Conservation (phyloP, 164 flowering plant genomes). For the Liquidambar formosana region DNA sequence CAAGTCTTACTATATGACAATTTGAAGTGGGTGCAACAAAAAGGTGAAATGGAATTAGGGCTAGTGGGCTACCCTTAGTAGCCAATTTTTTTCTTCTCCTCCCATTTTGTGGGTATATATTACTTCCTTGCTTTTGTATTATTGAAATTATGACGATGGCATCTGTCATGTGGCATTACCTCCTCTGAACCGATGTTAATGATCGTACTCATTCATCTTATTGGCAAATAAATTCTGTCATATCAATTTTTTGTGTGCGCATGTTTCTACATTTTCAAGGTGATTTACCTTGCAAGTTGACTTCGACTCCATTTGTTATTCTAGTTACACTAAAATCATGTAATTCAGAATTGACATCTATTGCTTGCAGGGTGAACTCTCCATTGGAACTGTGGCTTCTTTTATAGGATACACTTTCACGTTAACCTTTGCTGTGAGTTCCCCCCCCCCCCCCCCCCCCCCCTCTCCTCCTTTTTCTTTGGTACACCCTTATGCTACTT, state of each 20-base stretch:
- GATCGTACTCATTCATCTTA: neutral
- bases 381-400: slow-evolving; percentile 87
- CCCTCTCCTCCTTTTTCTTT: slow-evolving; percentile 7
- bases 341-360: neutral
- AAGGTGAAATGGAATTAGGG: neutral
- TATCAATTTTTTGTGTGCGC: neutral
- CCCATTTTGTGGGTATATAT: neutral
- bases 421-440: slow-evolving; percentile 95
- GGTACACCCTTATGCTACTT: neutral
- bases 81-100: too few species aligned
- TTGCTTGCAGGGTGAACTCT: slow-evolving; percentile 79
- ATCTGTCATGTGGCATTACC: neutral
- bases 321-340: neutral
- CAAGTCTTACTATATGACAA: neutral
- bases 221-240: neutral
- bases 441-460: too few species aligned
- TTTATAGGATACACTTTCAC: slow-evolving; percentile 98
- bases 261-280: neutral
- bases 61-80: too few species aligned
- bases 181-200: neutral
- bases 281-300: neutral
- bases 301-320: neutral
- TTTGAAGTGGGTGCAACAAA: neutral
- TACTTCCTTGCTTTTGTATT: neutral
- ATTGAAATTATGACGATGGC: neutral